These are phyloP conservation scores for Alloteropsis semialata DNA, from an alignment of 176 grass and related monocot genomes.

Conservation along the genomic window DNA sequence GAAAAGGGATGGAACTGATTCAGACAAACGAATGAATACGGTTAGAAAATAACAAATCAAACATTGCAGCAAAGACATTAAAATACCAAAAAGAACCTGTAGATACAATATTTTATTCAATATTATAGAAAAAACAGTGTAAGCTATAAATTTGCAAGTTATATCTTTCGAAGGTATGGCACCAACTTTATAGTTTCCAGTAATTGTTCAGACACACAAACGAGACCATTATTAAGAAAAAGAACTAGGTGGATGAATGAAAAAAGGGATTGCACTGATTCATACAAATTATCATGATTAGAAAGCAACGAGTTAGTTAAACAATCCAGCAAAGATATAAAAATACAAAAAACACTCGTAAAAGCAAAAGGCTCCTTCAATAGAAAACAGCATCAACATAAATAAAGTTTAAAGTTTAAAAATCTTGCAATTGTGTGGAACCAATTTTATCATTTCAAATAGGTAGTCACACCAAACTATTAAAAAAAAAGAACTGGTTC, in stretches of 20 bases:
- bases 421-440: too few relatives aligned
- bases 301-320: too few relatives aligned
- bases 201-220: neutral
- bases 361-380: too few relatives aligned
- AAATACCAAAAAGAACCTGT: neutral
- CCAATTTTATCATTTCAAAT: neutral
- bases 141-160: neutral
- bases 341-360: too few relatives aligned
- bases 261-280: too few relatives aligned
- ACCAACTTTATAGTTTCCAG: neutral
- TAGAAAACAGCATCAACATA: too few relatives aligned
- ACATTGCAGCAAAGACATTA: neutral
- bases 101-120: neutral
- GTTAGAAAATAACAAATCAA: neutral
- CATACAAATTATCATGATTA: too few relatives aligned
- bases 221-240: too few relatives aligned
- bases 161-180: neutral
- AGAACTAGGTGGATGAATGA: too few relatives aligned
- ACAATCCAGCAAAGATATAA: too few relatives aligned
- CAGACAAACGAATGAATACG: neutral
- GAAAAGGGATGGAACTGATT: conserved; percentile 43
- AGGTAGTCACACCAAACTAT: neutral
- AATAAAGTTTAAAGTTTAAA: too few relatives aligned
- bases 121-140: neutral
- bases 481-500: neutral